Conservation (phyloP, 2,329 filamentous ascomycete genomes). For the Penicillium sp. region DNA sequence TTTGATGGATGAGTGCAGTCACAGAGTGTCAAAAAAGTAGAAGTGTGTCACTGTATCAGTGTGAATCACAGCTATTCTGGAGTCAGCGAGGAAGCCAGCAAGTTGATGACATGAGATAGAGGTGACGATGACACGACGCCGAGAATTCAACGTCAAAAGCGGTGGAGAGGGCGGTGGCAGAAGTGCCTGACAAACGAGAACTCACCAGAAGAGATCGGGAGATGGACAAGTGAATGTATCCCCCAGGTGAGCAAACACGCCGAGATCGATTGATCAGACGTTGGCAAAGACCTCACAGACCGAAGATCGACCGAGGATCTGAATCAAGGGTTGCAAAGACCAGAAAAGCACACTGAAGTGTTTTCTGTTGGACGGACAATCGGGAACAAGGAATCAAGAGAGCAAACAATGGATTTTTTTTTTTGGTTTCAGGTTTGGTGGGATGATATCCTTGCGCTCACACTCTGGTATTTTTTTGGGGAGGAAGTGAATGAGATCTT, state of each 20-base stretch:
- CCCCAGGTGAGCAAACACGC: constrained; percentile 46
- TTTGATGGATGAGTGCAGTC: background rate
- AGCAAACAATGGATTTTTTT: constrained; percentile 10
- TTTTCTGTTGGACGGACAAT: constrained; percentile 23
- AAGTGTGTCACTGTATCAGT: background rate
- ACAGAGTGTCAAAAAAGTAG: no score
- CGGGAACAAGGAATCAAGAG: background rate
- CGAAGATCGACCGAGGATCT: constrained; percentile 3
- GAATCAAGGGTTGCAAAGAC: constrained; percentile 8
- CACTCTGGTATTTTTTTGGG: constrained; percentile 9
- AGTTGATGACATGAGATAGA: background rate
- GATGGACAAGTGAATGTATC: constrained; percentile 99
- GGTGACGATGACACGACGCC: background rate
- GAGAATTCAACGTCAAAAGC: background rate
- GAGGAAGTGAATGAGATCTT: constrained; percentile 12
- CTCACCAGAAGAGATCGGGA: constrained; percentile 60
- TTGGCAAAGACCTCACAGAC: constrained; percentile 8
- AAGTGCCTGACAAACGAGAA: constrained; percentile 6
- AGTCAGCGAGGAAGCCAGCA: no score
- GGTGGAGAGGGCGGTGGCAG: constrained; percentile 14
- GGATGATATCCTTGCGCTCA: constrained; percentile 8
- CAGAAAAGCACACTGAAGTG: constrained; percentile 37
- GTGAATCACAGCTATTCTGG: background rate
- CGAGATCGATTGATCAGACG: constrained; percentile 7
- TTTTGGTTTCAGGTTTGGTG: constrained; percentile 6